Evolutionary conservation across 140 eudicot species (phyloP).

Genomic region (Artemisia princeps): DNA sequence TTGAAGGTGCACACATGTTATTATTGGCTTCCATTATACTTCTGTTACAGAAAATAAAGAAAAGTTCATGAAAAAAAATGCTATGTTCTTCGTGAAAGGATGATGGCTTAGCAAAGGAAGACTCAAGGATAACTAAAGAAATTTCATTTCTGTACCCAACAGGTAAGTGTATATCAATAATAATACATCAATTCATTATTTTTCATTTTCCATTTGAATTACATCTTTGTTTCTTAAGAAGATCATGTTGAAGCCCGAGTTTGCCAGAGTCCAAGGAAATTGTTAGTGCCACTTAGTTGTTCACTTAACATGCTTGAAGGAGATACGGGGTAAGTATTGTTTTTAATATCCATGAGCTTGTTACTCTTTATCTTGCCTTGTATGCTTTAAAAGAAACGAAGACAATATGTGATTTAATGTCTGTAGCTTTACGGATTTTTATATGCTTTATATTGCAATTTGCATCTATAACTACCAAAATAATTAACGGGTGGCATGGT

Average conservation of each 20-base stretch:
- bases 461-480: background rate
- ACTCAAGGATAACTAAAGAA: conserved; percentile 44
- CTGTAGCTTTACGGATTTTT: background rate
- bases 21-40: background rate
- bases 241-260: conserved; percentile 30
- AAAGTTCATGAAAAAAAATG: background rate
- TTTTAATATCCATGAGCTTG: background rate
- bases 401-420: background rate
- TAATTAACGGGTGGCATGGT: conserved; percentile 22
- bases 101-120: conserved; percentile 35
- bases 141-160: conserved; percentile 61
- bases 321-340: conserved; percentile 74
- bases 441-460: background rate
- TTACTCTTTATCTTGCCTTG: background rate
- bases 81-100: conserved; percentile 38
- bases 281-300: conserved; percentile 53
- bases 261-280: conserved; percentile 34
- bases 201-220: background rate
- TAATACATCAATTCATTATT: background rate
- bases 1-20: conserved; percentile 42
- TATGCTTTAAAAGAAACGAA: background rate
- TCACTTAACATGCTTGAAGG: conserved; percentile 97
- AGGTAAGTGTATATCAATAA: conserved; percentile 36
- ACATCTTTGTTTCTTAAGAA: conserved; percentile 25
- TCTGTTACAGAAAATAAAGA: conserved; percentile 1